phyloP scores from a whole-genome alignment of 345 rosid genomes.

The Abelmoschus esculentus region DNA sequence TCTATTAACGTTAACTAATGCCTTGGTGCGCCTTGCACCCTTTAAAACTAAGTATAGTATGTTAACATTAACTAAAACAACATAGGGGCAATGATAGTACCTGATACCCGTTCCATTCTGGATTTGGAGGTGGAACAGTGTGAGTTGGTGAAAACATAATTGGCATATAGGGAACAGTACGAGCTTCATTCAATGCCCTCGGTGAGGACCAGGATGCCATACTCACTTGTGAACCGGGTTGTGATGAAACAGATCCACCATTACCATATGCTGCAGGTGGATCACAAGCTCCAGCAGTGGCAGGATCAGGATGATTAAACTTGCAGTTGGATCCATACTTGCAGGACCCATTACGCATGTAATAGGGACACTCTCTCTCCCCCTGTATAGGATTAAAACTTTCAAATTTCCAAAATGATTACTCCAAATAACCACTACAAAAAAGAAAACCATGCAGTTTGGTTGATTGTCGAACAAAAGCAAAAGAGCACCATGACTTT shows the following conservation, averaged over 20 bases:
- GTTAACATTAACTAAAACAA: neutral
- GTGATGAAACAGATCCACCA: slow-evolving; percentile 47
- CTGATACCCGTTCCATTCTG: slow-evolving; percentile 91
- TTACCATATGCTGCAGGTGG: slow-evolving; percentile 40
- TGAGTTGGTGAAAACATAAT: slow-evolving; percentile 50
- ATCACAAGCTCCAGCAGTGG: slow-evolving; percentile 42
- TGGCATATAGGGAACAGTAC: slow-evolving; percentile 44
- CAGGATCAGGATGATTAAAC: slow-evolving; percentile 93
- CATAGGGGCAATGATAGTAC: slow-evolving; percentile 23
- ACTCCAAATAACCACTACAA: neutral
- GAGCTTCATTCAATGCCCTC: slow-evolving; percentile 34
- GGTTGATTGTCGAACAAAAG: neutral
- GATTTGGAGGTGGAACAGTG: slow-evolving; percentile 45
- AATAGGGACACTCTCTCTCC: slow-evolving; percentile 75
- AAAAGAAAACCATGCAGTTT: no score
- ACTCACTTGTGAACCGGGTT: slow-evolving; percentile 43
- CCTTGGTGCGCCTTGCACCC: neutral
- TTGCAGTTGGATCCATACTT: slow-evolving; percentile 76
- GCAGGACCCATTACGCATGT: slow-evolving; percentile 95
- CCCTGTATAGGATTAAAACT: slow-evolving; percentile 36
- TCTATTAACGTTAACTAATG: neutral
- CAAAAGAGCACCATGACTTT: neutral
- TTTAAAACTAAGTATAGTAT: neutral
- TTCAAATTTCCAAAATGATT: slow-evolving; percentile 4
- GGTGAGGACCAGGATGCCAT: slow-evolving; percentile 69